Percentiles rank a stretch among this genome's conserved stretches.
Conservation (phyloP, 2,329 filamentous ascomycete genomes). For the Ophiostoma quercus region DNA sequence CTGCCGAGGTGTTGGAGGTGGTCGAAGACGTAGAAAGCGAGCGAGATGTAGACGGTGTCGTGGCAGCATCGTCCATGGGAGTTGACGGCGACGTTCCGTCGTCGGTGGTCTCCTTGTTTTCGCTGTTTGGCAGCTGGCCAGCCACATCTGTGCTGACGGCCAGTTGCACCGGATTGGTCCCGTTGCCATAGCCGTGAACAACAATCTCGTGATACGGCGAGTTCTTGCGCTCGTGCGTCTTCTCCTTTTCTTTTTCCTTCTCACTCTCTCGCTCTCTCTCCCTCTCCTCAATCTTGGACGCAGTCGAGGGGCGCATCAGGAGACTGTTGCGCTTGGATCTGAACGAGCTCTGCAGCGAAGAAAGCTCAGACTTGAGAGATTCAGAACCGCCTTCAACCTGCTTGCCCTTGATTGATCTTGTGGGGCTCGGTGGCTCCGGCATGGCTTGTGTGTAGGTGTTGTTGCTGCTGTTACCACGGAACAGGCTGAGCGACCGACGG, state of each 20-base stretch:
- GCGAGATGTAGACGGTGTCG: conserved; percentile 21
- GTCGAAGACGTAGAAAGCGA: conserved; percentile 31
- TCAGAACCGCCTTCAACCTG: background rate
- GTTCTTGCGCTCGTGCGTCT: background rate
- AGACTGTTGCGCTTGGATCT: conserved; percentile 16
- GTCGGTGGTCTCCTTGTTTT: background rate
- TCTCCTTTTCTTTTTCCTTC: background rate
- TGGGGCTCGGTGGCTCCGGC: conserved; percentile 4
- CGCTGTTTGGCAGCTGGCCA: background rate
- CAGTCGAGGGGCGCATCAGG: conserved; percentile 6
- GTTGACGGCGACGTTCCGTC: background rate
- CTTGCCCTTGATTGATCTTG: conserved; percentile 11
- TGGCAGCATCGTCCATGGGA: background rate
- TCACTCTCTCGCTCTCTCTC: background rate
- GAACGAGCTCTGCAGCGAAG: background rate
- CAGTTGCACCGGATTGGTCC: conserved; percentile 37
- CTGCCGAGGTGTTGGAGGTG: conserved; percentile 25
- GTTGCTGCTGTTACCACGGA: conserved; percentile 27
- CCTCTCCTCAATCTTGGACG: background rate
- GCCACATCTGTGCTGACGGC: background rate
- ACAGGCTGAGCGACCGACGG: conserved; percentile 35
- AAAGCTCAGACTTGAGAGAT: background rate
- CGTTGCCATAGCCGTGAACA: conserved; percentile 51
- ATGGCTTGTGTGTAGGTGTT: background rate
- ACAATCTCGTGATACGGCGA: conserved; percentile 47